These are phyloP conservation scores for Sutorius eximius DNA, from an alignment of 1,284 basidiomycete species.

Conservation along the genomic window DNA sequence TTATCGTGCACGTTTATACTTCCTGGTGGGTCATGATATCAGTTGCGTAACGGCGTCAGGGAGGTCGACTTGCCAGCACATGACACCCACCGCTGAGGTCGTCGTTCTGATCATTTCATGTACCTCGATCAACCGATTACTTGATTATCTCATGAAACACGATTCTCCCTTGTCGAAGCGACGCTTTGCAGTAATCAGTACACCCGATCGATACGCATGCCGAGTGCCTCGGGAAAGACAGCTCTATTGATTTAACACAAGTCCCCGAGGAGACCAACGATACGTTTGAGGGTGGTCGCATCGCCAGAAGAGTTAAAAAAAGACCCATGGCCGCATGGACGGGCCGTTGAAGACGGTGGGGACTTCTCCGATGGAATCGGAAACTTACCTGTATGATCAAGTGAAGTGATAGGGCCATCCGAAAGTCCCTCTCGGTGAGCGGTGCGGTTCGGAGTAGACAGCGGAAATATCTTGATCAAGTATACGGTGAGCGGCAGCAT, in stretches of 20 bases:
- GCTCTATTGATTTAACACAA: not conserved
- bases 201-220: not conserved
- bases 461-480: not conserved
- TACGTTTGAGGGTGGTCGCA: not conserved
- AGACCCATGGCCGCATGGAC: not conserved
- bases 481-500: not conserved
- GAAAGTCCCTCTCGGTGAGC: not conserved
- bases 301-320: not conserved
- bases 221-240: constrained; percentile 4
- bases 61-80: constrained; percentile 1
- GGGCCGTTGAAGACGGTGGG: not conserved
- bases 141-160: constrained; percentile 2
- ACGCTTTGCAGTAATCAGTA: not conserved
- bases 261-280: constrained; percentile 1
- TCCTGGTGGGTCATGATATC: constrained; percentile 1
- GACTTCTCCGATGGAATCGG: constrained; percentile 1
- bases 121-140: constrained; percentile 1
- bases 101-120: constrained; percentile 3
- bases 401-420: not conserved
- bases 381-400: not conserved
- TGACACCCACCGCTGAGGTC: not conserved
- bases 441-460: not conserved
- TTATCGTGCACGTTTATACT: not conserved
- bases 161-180: not conserved
- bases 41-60: constrained; percentile 7